A percentile compares a stretch with the other conserved stretches of the same genome.
phyloP scores from a whole-genome alignment of 2,329 filamentous ascomycete species.

The Bipolaris sorokiniana region DNA sequence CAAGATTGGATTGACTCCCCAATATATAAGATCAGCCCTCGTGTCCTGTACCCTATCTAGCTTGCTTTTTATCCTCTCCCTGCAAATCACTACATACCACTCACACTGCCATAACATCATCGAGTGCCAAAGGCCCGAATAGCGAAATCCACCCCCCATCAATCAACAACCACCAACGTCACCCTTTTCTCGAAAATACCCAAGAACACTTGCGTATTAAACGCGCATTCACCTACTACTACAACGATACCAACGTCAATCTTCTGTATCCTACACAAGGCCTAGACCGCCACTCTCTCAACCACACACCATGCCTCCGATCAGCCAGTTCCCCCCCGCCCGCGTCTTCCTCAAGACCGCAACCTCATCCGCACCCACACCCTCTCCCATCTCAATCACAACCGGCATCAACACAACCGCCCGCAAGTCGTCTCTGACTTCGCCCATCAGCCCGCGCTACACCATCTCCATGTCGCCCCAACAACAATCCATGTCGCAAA shows the following conservation, averaged over 20 bases:
- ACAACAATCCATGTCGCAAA: slow-evolving; percentile 32
- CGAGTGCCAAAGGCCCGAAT: background rate
- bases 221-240: background rate
- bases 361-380: slow-evolving; percentile 3
- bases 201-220: too few relatives aligned
- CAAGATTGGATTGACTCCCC: background rate
- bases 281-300: too few relatives aligned
- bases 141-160: too few relatives aligned
- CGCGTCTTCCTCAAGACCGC: slow-evolving; percentile 39
- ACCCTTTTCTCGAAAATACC: too few relatives aligned
- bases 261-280: background rate
- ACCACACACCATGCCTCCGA: slow-evolving; percentile 34
- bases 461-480: slow-evolving; percentile 20
- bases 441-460: slow-evolving; percentile 22
- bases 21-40: background rate
- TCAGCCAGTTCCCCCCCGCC: slow-evolving; percentile 43
- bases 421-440: slow-evolving; percentile 15
- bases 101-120: background rate
- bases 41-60: background rate
- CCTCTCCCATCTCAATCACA: slow-evolving; percentile 11
- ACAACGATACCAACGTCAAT: background rate
- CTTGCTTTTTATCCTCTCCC: background rate
- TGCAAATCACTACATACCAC: background rate
- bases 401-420: background rate
- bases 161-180: too few relatives aligned